A percentile compares a stretch with the other conserved stretches of the same genome.
These are phyloP conservation scores for Sporothrix dimorphospora DNA, from an alignment of 2,329 filamentous ascomycete species.

Conservation along the genomic window DNA sequence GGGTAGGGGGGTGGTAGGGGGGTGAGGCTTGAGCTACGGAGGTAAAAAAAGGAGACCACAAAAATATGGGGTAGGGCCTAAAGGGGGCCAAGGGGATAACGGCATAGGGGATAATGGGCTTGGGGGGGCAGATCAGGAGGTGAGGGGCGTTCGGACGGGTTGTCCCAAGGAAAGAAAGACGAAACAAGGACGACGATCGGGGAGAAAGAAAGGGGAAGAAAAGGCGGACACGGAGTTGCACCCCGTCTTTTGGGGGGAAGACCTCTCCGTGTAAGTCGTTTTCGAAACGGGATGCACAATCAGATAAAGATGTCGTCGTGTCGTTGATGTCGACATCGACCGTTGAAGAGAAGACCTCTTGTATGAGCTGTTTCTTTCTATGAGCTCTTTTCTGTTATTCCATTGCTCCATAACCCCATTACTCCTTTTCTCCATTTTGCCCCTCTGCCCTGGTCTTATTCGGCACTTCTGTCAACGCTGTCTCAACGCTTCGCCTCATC, in stretches of 20 bases:
- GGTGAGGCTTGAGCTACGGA: neutral
- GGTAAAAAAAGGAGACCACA: neutral
- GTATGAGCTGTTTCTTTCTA: neutral
- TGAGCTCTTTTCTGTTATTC: neutral
- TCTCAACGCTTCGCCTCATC: no score
- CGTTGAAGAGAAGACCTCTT: neutral
- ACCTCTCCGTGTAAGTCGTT: slow-evolving; percentile 5
- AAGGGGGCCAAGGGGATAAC: neutral
- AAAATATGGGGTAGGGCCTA: slow-evolving; percentile 11
- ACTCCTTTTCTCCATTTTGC: neutral
- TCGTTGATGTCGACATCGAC: neutral
- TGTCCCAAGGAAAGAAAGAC: neutral
- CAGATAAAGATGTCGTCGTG: neutral
- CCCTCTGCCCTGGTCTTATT: neutral
- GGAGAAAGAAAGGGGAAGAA: neutral
- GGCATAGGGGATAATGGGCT: slow-evolving; percentile 10
- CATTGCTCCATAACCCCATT: neutral
- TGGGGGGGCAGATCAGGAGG: no score
- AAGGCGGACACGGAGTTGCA: neutral
- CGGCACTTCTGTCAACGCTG: neutral
- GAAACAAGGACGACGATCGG: slow-evolving; percentile 16
- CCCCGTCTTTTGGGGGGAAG: neutral
- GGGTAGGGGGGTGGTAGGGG: neutral
- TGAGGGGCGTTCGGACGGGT: neutral
- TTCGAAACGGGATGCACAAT: neutral